Evolutionary conservation across 208 protist species (phyloP).

Genomic region (Porcisia hertigi): DNA sequence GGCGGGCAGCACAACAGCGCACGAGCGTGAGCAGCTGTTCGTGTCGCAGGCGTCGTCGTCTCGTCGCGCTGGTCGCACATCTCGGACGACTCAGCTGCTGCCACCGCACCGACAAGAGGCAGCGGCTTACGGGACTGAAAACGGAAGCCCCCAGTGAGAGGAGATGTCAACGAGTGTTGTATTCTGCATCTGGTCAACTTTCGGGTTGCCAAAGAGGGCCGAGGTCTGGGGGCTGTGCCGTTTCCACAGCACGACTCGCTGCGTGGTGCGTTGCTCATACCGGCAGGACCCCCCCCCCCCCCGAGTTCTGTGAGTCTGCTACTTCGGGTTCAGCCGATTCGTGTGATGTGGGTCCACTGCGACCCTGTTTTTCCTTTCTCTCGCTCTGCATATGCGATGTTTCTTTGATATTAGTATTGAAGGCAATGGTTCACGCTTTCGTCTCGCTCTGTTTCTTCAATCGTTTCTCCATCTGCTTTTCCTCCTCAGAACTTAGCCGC

Average conservation of each 20-base stretch:
- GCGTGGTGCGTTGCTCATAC: not conserved
- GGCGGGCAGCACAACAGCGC: slow-evolving; percentile 38
- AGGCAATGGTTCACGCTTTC: not conserved
- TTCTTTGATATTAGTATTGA: too few species aligned
- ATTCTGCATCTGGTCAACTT: not conserved
- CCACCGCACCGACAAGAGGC: slow-evolving; percentile 1
- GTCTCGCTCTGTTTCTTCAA: not conserved
- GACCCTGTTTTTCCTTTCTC: not conserved
- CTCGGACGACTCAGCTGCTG: slow-evolving; percentile 2
- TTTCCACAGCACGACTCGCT: not conserved
- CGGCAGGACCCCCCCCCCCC: not conserved
- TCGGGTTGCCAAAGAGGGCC: not conserved
- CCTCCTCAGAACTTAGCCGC: not conserved
- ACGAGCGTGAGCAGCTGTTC: slow-evolving; percentile 74
- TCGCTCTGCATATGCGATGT: not conserved
- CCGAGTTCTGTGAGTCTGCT: too few species aligned
- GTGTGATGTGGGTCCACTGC: not conserved
- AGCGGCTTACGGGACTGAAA: slow-evolving; percentile 23
- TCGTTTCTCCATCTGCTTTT: not conserved
- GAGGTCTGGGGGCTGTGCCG: not conserved
- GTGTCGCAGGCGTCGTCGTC: slow-evolving; percentile 53
- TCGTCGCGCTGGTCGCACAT: not conserved
- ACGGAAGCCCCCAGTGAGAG: not conserved
- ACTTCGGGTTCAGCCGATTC: not conserved
- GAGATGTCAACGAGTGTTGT: not conserved